Evolutionary conservation across 192 early-diverging fungal genomes (phyloP), one percentile per base, ranked within the genome.

Genomic region (Entrophospora sp.): DNA sequence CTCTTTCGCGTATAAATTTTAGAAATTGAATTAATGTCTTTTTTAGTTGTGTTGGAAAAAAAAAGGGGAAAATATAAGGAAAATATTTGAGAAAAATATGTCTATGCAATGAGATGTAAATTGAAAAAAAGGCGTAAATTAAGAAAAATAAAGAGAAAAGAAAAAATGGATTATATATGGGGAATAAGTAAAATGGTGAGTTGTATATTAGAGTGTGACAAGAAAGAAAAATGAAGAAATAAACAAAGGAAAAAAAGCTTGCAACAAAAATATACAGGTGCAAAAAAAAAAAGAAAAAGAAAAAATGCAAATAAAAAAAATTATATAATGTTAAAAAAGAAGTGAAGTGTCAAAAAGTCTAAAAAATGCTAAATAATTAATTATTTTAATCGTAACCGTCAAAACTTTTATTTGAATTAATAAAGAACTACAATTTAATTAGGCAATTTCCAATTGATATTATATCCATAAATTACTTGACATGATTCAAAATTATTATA

Each of bases 51-150:
- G n/a, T n/a, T n/a, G n/a, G n/a, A n/a, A n/a, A n/a, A n/a, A n/a
- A n/a, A n/a, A n/a, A n/a, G n/a, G n/a, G n/a, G n/a, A 42, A 63
- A 10, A 30, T 64, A 42, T 8, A 22, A 53, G 45, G 30, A 35
- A 20, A 64, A 72, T 38, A 69, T 28, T 12, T 18, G 55, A 28
- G 28, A 61, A 45, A 58, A 79, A 43, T 73, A 73, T 14, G 69
- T 69, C 57, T 77, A 78, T 25, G 77, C 76, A 38, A 76, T n/a
- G n/a, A n/a, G n/a, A n/a, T n/a, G n/a, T n/a, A 37, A 64, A 79
- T 43, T 43, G 42, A 79, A 53, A 78, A 76, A 59, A 81, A 71
- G 9, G 75, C 73, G 22, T 77, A 61, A 22, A 73, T 51, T 12
- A 79, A 67, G 31, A 75, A 69, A 37, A 27, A 69, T 56, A 37